phyloP scores from a whole-genome alignment of 805 yeast species.

The Barnettozyma californica region DNA sequence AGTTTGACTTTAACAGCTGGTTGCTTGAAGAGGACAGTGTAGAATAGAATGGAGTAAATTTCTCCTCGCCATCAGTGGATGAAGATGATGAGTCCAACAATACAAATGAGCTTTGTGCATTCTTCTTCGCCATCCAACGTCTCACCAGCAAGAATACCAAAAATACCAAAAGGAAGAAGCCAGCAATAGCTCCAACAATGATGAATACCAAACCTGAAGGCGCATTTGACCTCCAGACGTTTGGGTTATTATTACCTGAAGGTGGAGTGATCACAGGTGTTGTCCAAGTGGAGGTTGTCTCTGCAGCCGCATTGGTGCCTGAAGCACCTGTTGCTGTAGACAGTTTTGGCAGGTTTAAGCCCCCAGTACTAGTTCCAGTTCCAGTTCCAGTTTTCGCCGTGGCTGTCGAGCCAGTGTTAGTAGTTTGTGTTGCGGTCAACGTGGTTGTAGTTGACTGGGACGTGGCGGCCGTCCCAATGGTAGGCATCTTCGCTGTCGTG shows the following conservation, averaged over 20 bases:
- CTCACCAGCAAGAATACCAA: conserved; percentile 47
- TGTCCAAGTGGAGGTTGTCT: conserved; percentile 18
- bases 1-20: conserved; percentile 1
- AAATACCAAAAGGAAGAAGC: conserved; percentile 48
- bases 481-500: neutral
- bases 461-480: neutral
- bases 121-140: conserved; percentile 43
- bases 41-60: conserved; percentile 12
- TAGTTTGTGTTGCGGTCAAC: neutral
- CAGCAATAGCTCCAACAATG: conserved; percentile 68
- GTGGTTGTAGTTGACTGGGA: neutral
- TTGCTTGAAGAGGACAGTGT: conserved; percentile 4
- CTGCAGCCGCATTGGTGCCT: neutral
- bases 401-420: neutral
- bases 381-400: conserved; percentile 1
- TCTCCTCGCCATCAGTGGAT: conserved; percentile 17
- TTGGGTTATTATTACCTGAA: conserved; percentile 57
- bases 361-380: neutral
- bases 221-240: conserved; percentile 41
- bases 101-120: conserved; percentile 42
- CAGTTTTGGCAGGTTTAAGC: neutral
- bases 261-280: conserved; percentile 45
- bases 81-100: conserved; percentile 16
- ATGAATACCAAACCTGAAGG: conserved; percentile 83
- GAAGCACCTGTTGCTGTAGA: neutral